phyloP scores from a whole-genome alignment of 2,329 filamentous ascomycete genomes.

The Fusarium sp. region DNA sequence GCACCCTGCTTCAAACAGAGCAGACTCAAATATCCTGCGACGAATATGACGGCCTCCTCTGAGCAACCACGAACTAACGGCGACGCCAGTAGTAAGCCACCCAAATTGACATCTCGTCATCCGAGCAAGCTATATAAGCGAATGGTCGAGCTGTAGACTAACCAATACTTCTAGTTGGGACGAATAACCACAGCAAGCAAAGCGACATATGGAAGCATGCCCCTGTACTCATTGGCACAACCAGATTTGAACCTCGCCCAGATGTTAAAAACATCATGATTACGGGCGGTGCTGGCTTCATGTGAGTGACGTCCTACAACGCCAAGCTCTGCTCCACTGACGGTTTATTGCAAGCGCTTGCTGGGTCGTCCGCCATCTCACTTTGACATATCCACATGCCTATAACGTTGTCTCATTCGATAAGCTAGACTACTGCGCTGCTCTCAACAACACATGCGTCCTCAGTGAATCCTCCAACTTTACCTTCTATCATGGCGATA shows the following conservation, averaged over 20 bases:
- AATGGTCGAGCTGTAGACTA: background rate
- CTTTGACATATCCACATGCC: slow-evolving; percentile 74
- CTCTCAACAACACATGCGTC: slow-evolving; percentile 79
- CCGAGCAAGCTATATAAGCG: background rate
- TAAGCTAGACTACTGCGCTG: slow-evolving; percentile 85
- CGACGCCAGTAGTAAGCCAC: slow-evolving; percentile 18
- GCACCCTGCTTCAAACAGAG: background rate
- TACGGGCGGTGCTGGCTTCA: slow-evolving; percentile 86
- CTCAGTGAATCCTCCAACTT: slow-evolving; percentile 77
- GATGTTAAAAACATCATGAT: slow-evolving; percentile 84
- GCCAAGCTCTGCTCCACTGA: slow-evolving; percentile 29
- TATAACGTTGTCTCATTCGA: slow-evolving; percentile 87
- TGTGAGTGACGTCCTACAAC: slow-evolving; percentile 62
- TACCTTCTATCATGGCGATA: slow-evolving; percentile 80
- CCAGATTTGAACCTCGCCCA: slow-evolving; percentile 72
- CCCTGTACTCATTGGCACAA: slow-evolving; percentile 74
- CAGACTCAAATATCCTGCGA: background rate
- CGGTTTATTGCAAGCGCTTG: slow-evolving; percentile 67
- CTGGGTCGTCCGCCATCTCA: slow-evolving; percentile 83
- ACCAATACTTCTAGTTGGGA: slow-evolving; percentile 6
- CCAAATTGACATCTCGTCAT: background rate
- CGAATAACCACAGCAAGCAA: slow-evolving; percentile 49
- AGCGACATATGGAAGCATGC: slow-evolving; percentile 76
- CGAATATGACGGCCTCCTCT: slow-evolving; percentile 29
- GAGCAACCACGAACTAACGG: slow-evolving; percentile 20